Base-by-base conservation (phyloP, 768 basidiomycete species). In the Boletus vermiculosoides region DNA sequence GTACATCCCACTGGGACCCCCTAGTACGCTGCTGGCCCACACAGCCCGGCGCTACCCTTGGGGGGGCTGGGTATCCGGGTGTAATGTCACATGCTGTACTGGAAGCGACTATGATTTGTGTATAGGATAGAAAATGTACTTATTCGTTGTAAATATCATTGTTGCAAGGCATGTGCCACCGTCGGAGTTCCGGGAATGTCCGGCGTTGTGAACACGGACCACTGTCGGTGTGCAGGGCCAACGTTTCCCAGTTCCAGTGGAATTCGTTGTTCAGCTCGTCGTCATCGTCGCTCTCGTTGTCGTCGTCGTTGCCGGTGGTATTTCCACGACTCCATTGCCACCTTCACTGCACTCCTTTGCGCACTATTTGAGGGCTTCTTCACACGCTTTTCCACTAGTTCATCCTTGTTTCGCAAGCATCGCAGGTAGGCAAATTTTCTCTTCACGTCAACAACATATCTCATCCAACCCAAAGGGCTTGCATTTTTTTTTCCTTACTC, bases 131-230 rank as follows among this genome's bases (percentile, higher is more conserved):
- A n/a, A 50, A 52, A 52, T 36, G 34, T 12, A n/a, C n/a, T n/a
- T n/a, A 18, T 36, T 30, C n/a, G 20, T 23, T 18, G 4, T 4
- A 41, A 30, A 34, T 22, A 39, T 34, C 54, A 34, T 12, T 31
- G n/a, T 31, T 31, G 28, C 31, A 33, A 5, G 30, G 37, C 13
- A 8, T 28, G 49, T 51, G 66, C 64, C 67, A 66, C 64, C 2
- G 51, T 65, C 70, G 70, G 70, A 72, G 70, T 70, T 70, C 63
- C 68, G 68, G 70, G 60, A 55, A 52, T 37, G 33, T 28, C 68
- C 70, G 70, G 56, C 15, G 42, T 54, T 63, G 62, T 55, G 62
- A 57, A 50, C 44, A 45, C 53, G 48, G 53, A 50, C 54, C 42
- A 33, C 39, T 37, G 57, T 49, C 56, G 47, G 52, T 39, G 53